Evolutionary conservation across 148 eudicot species (phyloP).

Genomic region (Rhododendron mucronatum): DNA sequence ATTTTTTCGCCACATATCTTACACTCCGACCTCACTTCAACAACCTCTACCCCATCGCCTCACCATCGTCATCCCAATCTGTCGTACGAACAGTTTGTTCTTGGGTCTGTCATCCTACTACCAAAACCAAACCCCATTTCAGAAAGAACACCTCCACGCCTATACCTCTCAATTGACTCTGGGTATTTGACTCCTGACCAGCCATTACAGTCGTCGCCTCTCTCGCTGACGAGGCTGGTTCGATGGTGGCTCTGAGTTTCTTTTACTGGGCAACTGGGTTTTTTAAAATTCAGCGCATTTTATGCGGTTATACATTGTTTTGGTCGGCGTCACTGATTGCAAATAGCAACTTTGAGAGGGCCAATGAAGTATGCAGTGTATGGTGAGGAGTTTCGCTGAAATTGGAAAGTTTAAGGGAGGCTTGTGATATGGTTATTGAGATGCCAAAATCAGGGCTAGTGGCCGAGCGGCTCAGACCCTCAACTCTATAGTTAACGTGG

Average conservation of each 20-base stretch:
- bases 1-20: background rate
- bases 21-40: background rate
- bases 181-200: slow-evolving; percentile 55
- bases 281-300: slow-evolving; percentile 49
- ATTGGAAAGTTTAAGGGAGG: slow-evolving; percentile 82
- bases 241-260: slow-evolving; percentile 71
- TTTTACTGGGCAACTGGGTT: slow-evolving; percentile 70
- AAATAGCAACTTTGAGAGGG: slow-evolving; percentile 60
- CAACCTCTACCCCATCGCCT: slow-evolving; percentile 9
- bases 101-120: slow-evolving; percentile 58
- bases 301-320: slow-evolving; percentile 77
- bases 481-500: slow-evolving; percentile 41
- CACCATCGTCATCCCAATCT: slow-evolving; percentile 25
- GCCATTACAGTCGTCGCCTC: slow-evolving; percentile 67
- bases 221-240: slow-evolving; percentile 60
- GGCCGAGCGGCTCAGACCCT: slow-evolving; percentile 36
- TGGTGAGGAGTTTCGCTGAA: slow-evolving; percentile 67
- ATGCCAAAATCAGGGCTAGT: slow-evolving; percentile 78
- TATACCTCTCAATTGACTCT: slow-evolving; percentile 37
- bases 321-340: slow-evolving; percentile 50
- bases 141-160: slow-evolving; percentile 30
- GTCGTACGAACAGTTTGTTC: slow-evolving; percentile 47
- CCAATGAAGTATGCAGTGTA: slow-evolving; percentile 68
- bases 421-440: slow-evolving; percentile 76
- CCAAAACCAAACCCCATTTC: slow-evolving; percentile 35